Base-by-base conservation (phyloP, 768 basidiomycete species). In the Sutorius australiensis region DNA sequence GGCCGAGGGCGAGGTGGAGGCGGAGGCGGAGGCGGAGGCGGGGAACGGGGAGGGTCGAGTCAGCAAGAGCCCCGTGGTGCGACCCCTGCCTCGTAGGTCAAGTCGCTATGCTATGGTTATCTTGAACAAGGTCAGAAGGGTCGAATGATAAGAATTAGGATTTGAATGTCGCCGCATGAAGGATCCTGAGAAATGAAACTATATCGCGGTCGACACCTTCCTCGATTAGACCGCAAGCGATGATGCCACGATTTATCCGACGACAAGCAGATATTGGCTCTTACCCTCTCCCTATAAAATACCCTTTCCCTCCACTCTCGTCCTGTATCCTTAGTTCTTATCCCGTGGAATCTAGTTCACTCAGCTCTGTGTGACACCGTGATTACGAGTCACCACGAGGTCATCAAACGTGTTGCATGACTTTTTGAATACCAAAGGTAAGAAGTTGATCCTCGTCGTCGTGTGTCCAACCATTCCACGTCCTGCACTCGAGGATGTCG, bases 1-100 rank as follows among this genome's bases (percentile, higher is more conserved):
- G 77, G 79, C 12, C 75, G 79, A 30, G 76, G 76, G 19, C 71
- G 76, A 41, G 59, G 61, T 1, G 62, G 75, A 37, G 70, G 74
- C 27, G 69, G 75, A 33, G 24, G 24, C 4, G 24, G 76, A 41
- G 59, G 61, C 1, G 62, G 75, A 37, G 70, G 74, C 27, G 69
- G 75, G 32, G 75, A 77, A 21, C 67, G 75, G 21, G 69, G 70
- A 64, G 68, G 56, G 6, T 46, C 56, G 16, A 56, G 56, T 31
- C 65, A 53, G 14, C 67, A 60, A 24, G 67, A 68, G 43, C 14
- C 56, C 44, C 68, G 50, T 36, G 53, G 50, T 43, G 56, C 16
- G 17, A 47, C 58, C 30, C 64, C 65, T 2, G 30, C 55, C 21
- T 55, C 48, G 37, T 66, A 65, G 51, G 33, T 34, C 43, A 38